These are phyloP conservation scores for Fusarium sp. DNA, from an alignment of 2,329 filamentous ascomycete genomes.

Conservation along the genomic window DNA sequence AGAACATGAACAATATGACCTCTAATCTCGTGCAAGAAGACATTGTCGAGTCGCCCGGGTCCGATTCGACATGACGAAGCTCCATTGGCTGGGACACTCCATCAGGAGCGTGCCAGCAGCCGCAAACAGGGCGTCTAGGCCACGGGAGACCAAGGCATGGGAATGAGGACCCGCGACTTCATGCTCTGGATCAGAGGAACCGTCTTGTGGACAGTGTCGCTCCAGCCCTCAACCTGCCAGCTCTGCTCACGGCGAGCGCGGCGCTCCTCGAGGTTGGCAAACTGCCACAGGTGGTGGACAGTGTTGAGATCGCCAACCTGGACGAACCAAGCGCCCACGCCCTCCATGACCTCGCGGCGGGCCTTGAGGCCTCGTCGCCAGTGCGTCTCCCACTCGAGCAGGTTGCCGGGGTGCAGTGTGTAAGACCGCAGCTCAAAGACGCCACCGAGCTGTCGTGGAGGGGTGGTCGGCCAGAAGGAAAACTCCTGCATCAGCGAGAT, in stretches of 20 bases:
- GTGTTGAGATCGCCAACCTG: slow-evolving; percentile 98
- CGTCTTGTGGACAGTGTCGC: slow-evolving; percentile 97
- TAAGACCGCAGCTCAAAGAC: slow-evolving; percentile 97
- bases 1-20: slow-evolving; percentile 5
- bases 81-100: slow-evolving; percentile 6
- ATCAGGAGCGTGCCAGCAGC: neutral
- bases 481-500: slow-evolving; percentile 99
- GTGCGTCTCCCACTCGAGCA: slow-evolving; percentile 98
- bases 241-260: slow-evolving; percentile 92
- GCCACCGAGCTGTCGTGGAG: slow-evolving; percentile 89
- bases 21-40: slow-evolving; percentile 28
- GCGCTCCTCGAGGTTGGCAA: slow-evolving; percentile 94
- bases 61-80: neutral
- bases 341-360: slow-evolving; percentile 96
- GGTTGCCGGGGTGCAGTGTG: slow-evolving; percentile 92
- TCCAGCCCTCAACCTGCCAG: slow-evolving; percentile 96
- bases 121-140: slow-evolving; percentile 61
- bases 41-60: slow-evolving; percentile 4
- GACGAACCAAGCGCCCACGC: slow-evolving; percentile 97
- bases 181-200: slow-evolving; percentile 96
- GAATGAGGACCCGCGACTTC: slow-evolving; percentile 93
- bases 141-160: slow-evolving; percentile 97
- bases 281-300: slow-evolving; percentile 98
- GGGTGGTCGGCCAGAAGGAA: slow-evolving; percentile 97
- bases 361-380: slow-evolving; percentile 94